A percentile compares a stretch with the other conserved stretches of the same genome.
Conservation (phyloP, 176 grass and related monocot genomes). For the Musa itinerans region DNA sequence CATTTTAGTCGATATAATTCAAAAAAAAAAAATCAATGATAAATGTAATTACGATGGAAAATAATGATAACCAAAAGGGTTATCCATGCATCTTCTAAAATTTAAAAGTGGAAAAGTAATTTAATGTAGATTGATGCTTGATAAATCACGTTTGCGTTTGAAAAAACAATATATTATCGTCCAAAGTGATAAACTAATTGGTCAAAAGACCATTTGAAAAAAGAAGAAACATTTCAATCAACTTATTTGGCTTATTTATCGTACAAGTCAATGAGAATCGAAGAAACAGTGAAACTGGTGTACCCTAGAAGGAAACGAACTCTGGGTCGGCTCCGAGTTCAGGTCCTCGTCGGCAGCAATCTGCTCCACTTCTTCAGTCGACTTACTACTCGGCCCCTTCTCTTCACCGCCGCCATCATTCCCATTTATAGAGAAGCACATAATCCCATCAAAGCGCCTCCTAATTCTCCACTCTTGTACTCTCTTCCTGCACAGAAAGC, state of each 20-base stretch:
- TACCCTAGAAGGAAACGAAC: conserved; percentile 43
- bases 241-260: too few species aligned
- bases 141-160: too few species aligned
- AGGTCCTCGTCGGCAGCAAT: conserved; percentile 35
- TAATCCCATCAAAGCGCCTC: conserved; percentile 31
- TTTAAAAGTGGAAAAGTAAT: background rate
- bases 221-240: too few species aligned
- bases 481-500: conserved; percentile 13
- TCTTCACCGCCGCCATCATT: conserved; percentile 30
- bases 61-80: too few species aligned
- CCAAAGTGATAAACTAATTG: background rate
- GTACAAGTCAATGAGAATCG: background rate
- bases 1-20: too few species aligned
- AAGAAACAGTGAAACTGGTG: background rate
- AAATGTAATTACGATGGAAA: too few species aligned
- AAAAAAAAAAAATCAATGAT: too few species aligned
- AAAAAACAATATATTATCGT: too few species aligned
- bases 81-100: too few species aligned
- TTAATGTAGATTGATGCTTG: background rate
- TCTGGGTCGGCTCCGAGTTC: conserved; percentile 37
- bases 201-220: background rate
- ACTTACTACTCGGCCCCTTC: conserved; percentile 33
- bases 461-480: background rate
- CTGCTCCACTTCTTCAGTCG: conserved; percentile 28
- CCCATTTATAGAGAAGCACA: conserved; percentile 49